A percentile compares a stretch with the other conserved stretches of the same genome.
phyloP scores from a whole-genome alignment of 208 protist species.

The Zelonia costaricensis region DNA sequence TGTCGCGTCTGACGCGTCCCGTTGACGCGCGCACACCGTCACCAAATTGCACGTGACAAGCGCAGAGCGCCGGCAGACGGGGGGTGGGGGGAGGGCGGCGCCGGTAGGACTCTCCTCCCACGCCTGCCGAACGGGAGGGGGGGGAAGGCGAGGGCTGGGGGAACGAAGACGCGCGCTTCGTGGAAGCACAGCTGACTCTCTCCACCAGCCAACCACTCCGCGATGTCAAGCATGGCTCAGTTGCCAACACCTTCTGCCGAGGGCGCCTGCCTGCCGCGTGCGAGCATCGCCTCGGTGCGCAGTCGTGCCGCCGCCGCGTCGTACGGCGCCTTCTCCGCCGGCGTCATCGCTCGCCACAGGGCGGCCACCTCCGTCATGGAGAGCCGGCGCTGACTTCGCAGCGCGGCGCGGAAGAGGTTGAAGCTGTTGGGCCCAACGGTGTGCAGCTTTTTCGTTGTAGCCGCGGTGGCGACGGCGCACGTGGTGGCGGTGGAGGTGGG shows the following conservation, averaged over 20 bases:
- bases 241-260: too few relatives aligned
- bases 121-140: too few relatives aligned
- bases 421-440: constrained; percentile 21
- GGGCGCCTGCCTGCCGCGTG: neutral
- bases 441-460: neutral
- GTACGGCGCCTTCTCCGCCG: constrained; percentile 54
- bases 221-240: too few relatives aligned
- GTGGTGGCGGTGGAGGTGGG: too few relatives aligned
- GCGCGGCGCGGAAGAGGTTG: constrained; percentile 27
- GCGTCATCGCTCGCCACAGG: constrained; percentile 49
- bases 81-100: too few relatives aligned
- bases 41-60: too few relatives aligned
- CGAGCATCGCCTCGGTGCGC: constrained; percentile 29
- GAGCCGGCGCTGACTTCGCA: constrained; percentile 13
- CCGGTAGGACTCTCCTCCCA: too few relatives aligned
- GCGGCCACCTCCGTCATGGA: constrained; percentile 16
- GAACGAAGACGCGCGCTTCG: too few relatives aligned
- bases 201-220: too few relatives aligned
- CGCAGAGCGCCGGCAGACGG: too few relatives aligned
- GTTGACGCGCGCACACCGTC: neutral
- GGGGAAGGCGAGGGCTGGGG: too few relatives aligned
- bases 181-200: too few relatives aligned
- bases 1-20: neutral
- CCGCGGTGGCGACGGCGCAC: neutral
- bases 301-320: constrained; percentile 47